Conservation (phyloP, 352 stramenopile species). For the Phytophthora capsici region DNA sequence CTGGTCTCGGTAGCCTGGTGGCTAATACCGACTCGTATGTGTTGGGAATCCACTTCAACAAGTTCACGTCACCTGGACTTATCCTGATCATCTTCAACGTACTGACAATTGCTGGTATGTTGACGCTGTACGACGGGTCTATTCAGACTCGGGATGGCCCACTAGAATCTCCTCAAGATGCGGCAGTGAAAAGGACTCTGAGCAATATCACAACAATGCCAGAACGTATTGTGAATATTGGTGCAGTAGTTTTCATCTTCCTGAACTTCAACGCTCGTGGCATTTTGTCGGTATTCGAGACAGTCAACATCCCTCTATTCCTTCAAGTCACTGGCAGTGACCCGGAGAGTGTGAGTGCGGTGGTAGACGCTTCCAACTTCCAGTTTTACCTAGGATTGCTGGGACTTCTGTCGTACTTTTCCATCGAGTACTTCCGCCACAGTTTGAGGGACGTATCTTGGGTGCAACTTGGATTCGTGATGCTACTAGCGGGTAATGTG, state of each 20-base stretch:
- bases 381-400: constrained; percentile 78
- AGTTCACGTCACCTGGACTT: constrained; percentile 65
- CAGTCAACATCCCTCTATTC: constrained; percentile 79
- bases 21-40: constrained; percentile 56
- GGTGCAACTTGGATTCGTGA: constrained; percentile 68
- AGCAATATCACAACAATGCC: constrained; percentile 55
- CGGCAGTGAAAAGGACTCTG: constrained; percentile 42
- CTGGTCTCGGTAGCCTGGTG: constrained; percentile 65
- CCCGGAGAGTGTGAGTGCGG: constrained; percentile 48
- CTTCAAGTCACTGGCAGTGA: constrained; percentile 64
- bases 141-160: constrained; percentile 58
- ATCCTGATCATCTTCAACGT: constrained; percentile 64
- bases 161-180: constrained; percentile 38
- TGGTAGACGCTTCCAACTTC: constrained; percentile 72
- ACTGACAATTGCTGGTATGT: constrained; percentile 62
- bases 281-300: constrained; percentile 81
- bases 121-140: constrained; percentile 60
- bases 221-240: constrained; percentile 66
- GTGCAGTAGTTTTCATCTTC: constrained; percentile 71
- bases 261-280: constrained; percentile 76
- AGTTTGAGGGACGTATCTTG: constrained; percentile 62
- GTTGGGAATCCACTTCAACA: constrained; percentile 68
- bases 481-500: constrained; percentile 65
- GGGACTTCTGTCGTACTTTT: constrained; percentile 75
- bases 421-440: constrained; percentile 74